Evolutionary conservation across 371 early-diverging fungal species (phyloP), one percentile per base, ranked within the genome.

Genomic region (Circinella umbellata): DNA sequence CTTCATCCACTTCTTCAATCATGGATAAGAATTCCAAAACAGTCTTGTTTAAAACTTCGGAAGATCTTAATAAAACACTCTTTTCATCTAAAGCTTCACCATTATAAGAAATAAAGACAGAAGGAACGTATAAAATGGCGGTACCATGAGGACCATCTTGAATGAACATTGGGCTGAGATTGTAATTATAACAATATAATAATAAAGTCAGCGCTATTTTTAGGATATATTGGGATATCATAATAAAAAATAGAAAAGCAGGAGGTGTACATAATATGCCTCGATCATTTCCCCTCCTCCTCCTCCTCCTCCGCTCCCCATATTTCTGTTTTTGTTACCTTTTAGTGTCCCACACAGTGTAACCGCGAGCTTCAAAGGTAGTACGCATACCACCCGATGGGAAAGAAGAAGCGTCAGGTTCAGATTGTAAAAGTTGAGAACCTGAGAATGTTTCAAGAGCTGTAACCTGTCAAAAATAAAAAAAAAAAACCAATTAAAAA

Each of bases 321-420:
- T 42, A 6, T 42, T 11, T 42, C 42, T 11, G 9, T 42, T 42
- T 42, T 17, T 18, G 27, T 66, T 79, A 84, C 85, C 85, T 85
- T 76, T 82, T 92, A 49, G 98, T 96, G 81, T 98, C 98, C 99
- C 99, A 99, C 77, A 97, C 94, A 72, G 98, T 99, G 89, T 99
- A 99, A 70, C 99, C 98, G 81, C 98, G 95, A 67, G 98, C 99
- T 88, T 99, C 98, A 79, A 99, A 99, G 66, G 99, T 99, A 70
- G 94, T 87, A 74, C 98, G 92, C 91, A 97, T 94, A 75, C 99
- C 98, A 79, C 99, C 99, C 69, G 94, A 95, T 70, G 99, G 99
- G 92, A 99, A 99, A 60, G 95, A 95, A n/a, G 98, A 98, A 10
- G 99, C 99, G 87, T 99, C 99, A 57, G 99, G 98, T 85, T 99